Base-by-base conservation (phyloP, 2,329 filamentous ascomycete species). In the Fusarium sublunatum region DNA sequence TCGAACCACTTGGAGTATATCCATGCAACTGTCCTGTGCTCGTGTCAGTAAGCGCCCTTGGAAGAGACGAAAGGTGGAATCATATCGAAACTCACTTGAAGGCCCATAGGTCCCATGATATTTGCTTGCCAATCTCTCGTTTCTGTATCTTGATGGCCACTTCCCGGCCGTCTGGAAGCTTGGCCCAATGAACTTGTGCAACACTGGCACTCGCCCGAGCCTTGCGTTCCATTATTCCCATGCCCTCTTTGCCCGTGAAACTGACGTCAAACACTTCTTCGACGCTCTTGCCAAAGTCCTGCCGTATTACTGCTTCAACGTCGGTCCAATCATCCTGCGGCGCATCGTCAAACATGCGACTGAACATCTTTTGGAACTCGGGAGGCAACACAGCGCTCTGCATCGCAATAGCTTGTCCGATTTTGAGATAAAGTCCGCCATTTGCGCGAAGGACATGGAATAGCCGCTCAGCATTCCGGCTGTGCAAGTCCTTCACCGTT, bases 131-230 rank as follows among this genome's bases (percentile, higher is more conserved):
- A 73, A 99, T 98, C 81, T 97, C 94, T 46, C 89, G 86, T 80
- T 98, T 99, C 81, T 99, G 95, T 5, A 99, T 89, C 81, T 99
- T 99, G 74, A 99, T 86, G 2, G 95, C 95, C 22, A 98, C 91
- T 80, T 97, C 93, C 43, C 92, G 84, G 0, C 95, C 95, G 78
- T 98, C 94, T 4, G 87, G 78, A 53, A 98, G 76, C 58, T 89
- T 83, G 7, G 95, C 95, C 93, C 94, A 97, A 75, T 98, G 95
- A 2, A 99, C 95, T 78, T 98, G 95, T 1, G 95, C 95, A 8
- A 99, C 94, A 75, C 92, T 96, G 3, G 95, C 95, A 72, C 91
- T 94, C 1, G 90, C 91, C 58, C 89, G 75, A 7, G 86, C 86
- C 53, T 78, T 81, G 36, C 82, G 78, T 76, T 88, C 86, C 81